These are phyloP conservation scores for Mucor circinelloides DNA, from an alignment of 371 early-diverging fungal genomes.

Conservation along the genomic window DNA sequence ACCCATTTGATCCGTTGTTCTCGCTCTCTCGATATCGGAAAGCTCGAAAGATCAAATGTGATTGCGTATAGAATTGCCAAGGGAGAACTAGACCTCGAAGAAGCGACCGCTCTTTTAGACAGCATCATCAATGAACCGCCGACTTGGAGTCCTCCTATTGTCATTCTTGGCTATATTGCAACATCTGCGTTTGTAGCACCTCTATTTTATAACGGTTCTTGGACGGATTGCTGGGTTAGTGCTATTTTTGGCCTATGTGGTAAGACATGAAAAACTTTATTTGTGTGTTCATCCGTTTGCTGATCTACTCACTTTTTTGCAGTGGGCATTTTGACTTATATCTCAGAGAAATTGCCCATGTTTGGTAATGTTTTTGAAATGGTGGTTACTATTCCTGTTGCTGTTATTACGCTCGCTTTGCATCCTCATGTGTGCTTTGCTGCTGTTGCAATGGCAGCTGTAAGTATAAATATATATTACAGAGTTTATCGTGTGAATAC, in stretches of 20 bases:
- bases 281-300: not conserved
- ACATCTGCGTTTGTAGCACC: conserved; percentile 65
- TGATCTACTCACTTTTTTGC: not conserved
- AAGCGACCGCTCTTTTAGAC: conserved; percentile 62
- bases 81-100: conserved; percentile 46
- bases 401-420: conserved; percentile 57
- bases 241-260: conserved; percentile 57
- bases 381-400: conserved; percentile 61
- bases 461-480: conserved; percentile 14
- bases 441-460: conserved; percentile 61
- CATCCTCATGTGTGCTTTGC: conserved; percentile 54
- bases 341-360: conserved; percentile 64
- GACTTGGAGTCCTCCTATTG: conserved; percentile 50
- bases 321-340: conserved; percentile 60
- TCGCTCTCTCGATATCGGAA: conserved; percentile 63
- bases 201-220: conserved; percentile 66
- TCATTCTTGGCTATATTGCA: conserved; percentile 57
- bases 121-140: conserved; percentile 54
- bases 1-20: conserved; percentile 66
- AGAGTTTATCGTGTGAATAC: not conserved
- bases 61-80: conserved; percentile 55
- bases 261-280: conserved; percentile 5
- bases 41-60: conserved; percentile 59
- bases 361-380: conserved; percentile 70
- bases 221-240: conserved; percentile 64